Evolutionary conservation across 805 yeast genomes (phyloP).

Genomic region (Metschnikowia gelsemii): DNA sequence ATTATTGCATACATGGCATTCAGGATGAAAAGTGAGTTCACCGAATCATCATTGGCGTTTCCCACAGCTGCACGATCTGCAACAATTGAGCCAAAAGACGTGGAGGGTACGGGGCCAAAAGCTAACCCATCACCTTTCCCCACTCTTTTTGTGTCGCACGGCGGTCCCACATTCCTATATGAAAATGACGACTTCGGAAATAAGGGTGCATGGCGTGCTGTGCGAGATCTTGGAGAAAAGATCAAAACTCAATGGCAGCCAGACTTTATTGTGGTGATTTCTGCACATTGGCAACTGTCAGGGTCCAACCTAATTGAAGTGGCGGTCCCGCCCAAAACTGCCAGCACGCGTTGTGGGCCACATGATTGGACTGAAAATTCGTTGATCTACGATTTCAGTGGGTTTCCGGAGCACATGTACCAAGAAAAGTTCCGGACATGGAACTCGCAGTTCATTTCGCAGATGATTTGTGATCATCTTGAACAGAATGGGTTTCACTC

Average conservation of each 20-base stretch:
- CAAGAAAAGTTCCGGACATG: slow-evolving; percentile 57
- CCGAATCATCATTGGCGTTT: no score
- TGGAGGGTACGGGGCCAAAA: background rate
- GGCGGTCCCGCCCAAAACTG: slow-evolving; percentile 37
- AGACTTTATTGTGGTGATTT: slow-evolving; percentile 60
- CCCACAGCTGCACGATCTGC: background rate
- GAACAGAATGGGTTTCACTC: slow-evolving; percentile 44
- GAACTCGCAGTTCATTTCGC: slow-evolving; percentile 44
- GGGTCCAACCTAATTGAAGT: slow-evolving; percentile 46
- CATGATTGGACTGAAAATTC: slow-evolving; percentile 45
- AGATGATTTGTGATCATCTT: slow-evolving; percentile 44
- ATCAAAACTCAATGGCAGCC: slow-evolving; percentile 56
- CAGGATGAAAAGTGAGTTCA: slow-evolving; percentile 2
- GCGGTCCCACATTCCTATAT: slow-evolving; percentile 79
- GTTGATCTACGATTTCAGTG: slow-evolving; percentile 71
- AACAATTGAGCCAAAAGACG: background rate
- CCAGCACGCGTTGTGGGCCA: no score
- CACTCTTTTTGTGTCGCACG: slow-evolving; percentile 72
- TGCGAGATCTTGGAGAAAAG: slow-evolving; percentile 49
- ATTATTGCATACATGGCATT: slow-evolving; percentile 4
- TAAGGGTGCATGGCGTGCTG: slow-evolving; percentile 59
- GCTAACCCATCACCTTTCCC: slow-evolving; percentile 43
- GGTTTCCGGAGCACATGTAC: slow-evolving; percentile 68
- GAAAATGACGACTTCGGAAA: slow-evolving; percentile 48
- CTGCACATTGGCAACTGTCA: slow-evolving; percentile 76